A percentile compares a stretch with the other conserved stretches of the same genome.
Evolutionary conservation across 495 filamentous ascomycete species (phyloP).

Genomic region (Aspergillus taichungensis): DNA sequence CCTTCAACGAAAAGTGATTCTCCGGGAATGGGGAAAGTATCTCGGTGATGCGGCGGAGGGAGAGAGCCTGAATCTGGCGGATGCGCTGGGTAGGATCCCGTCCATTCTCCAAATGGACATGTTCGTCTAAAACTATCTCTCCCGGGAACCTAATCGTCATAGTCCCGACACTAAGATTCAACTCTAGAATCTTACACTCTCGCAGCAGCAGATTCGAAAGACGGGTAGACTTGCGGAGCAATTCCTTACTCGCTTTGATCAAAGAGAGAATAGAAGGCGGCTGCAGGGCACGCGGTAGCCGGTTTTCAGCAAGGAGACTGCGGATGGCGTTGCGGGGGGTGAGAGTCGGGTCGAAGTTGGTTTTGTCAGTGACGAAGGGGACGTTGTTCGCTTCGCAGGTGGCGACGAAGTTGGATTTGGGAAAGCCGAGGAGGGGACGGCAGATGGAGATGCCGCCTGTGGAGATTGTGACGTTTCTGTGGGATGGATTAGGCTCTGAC

Average conservation of each 20-base stretch:
- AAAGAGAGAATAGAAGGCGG: conserved; percentile 53
- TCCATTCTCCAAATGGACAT: too few relatives aligned
- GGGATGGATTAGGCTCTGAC: neutral
- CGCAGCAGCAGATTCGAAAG: conserved; percentile 30
- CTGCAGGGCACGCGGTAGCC: conserved; percentile 61
- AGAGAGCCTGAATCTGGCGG: conserved; percentile 20
- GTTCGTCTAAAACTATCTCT: neutral
- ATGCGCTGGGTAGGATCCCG: conserved; percentile 3
- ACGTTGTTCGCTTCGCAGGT: conserved; percentile 60
- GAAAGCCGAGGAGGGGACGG: conserved; percentile 66
- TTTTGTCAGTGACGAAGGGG: conserved; percentile 73
- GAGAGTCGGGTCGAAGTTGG: conserved; percentile 71
- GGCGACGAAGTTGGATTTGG: conserved; percentile 60
- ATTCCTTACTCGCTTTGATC: conserved; percentile 26
- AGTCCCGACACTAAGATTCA: conserved; percentile 30
- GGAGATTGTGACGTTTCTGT: conserved; percentile 37
- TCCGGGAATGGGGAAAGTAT: conserved; percentile 33
- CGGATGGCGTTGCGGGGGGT: conserved; percentile 78
- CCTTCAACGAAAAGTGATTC: conserved; percentile 28
- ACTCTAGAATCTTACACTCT: conserved; percentile 26
- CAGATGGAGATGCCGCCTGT: conserved; percentile 61
- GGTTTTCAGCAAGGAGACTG: conserved; percentile 45
- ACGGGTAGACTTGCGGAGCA: conserved; percentile 16
- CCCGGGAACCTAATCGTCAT: conserved; percentile 30
- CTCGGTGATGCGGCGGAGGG: conserved; percentile 37